Percentiles rank a stretch among this genome's conserved stretches.
Conservation (phyloP, 2,329 filamentous ascomycete genomes). For the Aureobasidium lini region DNA sequence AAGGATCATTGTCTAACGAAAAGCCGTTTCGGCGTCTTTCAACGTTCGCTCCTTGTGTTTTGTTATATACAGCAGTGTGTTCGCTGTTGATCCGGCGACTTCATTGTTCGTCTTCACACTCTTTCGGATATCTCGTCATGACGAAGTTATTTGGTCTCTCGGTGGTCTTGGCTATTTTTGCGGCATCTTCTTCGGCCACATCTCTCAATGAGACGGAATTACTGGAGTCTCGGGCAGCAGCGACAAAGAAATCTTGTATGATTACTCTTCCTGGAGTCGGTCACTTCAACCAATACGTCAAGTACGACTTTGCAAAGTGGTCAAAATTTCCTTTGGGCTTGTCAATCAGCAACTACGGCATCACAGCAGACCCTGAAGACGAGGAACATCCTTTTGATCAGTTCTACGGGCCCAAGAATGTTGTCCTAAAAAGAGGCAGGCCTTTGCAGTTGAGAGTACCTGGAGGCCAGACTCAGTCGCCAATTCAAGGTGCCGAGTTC, state of each 20-base stretch:
- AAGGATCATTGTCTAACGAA: background rate
- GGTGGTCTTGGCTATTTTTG: background rate
- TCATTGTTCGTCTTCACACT: background rate
- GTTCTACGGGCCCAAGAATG: background rate
- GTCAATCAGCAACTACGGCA: background rate
- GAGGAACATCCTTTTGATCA: slow-evolving; percentile 8
- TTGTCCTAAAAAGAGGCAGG: background rate
- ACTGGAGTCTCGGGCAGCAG: background rate
- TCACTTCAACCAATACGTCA: slow-evolving; percentile 8
- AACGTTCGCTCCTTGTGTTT: background rate
- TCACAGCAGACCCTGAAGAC: background rate
- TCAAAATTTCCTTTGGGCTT: background rate
- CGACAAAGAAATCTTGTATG: slow-evolving; percentile 4
- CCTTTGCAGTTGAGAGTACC: background rate
- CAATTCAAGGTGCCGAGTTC: slow-evolving; percentile 47
- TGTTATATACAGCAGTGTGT: background rate
- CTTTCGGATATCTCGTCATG: background rate
- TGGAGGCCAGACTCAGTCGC: background rate
- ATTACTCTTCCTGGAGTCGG: background rate
- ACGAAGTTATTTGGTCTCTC: background rate
- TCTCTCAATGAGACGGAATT: background rate
- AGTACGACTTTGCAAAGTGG: slow-evolving; percentile 5
- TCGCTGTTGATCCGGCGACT: background rate
- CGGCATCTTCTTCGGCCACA: background rate
- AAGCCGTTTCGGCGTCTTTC: background rate